Evolutionary conservation across 495 filamentous ascomycete species (phyloP).

Genomic region (Achaetomiella virescens): DNA sequence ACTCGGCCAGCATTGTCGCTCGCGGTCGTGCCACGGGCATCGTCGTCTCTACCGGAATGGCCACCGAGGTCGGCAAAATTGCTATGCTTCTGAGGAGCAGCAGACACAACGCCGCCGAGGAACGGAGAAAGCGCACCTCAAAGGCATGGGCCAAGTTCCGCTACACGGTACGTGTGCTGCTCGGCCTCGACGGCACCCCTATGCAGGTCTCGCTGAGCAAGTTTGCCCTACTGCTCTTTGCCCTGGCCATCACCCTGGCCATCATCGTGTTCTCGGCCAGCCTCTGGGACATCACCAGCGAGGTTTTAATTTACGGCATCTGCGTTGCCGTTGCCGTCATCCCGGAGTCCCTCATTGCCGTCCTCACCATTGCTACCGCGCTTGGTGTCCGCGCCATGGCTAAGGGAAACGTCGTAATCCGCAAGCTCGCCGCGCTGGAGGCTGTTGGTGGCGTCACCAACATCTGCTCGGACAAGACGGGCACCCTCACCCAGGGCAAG

Average conservation of each 20-base stretch:
- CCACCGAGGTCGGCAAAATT: constrained; percentile 76
- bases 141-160: constrained; percentile 11
- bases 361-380: constrained; percentile 68
- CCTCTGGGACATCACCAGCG: constrained; percentile 58
- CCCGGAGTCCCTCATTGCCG: constrained; percentile 62
- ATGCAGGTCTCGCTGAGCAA: constrained; percentile 71
- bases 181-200: constrained; percentile 71
- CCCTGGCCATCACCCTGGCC: constrained; percentile 63
- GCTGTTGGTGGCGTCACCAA: constrained; percentile 80
- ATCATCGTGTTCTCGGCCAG: constrained; percentile 77
- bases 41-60: constrained; percentile 66
- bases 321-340: constrained; percentile 66
- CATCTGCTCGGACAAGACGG: constrained; percentile 86
- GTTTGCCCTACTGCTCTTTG: constrained; percentile 68
- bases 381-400: constrained; percentile 73
- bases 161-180: constrained; percentile 23
- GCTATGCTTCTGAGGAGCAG: constrained; percentile 53
- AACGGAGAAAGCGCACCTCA: constrained; percentile 34
- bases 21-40: constrained; percentile 62
- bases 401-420: constrained; percentile 68
- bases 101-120: constrained; percentile 49
- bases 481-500: constrained; percentile 69
- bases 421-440: constrained; percentile 68
- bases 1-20: constrained; percentile 58
- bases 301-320: constrained; percentile 78